Percentiles rank a stretch among this genome's conserved stretches.
Evolutionary conservation across 768 basidiomycete species (phyloP).

Genomic region (Phlegmacium glaucopus): DNA sequence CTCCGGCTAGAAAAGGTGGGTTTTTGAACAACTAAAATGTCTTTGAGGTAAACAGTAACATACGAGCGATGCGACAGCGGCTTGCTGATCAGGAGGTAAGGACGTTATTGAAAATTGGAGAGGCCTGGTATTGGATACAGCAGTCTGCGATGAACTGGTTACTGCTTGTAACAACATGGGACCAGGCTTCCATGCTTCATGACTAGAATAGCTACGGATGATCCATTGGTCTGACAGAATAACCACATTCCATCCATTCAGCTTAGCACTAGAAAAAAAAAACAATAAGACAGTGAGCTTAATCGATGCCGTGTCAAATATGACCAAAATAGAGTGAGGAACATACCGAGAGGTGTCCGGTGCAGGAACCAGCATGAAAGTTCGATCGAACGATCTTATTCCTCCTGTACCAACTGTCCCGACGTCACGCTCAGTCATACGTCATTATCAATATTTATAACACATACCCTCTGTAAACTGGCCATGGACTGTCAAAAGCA

Average conservation of each 20-base stretch:
- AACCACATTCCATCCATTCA: constrained; percentile 84
- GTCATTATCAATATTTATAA: background rate
- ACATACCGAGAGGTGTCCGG: constrained; percentile 81
- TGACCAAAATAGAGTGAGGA: constrained; percentile 6
- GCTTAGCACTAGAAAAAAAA: constrained; percentile 53
- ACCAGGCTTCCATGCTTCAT: constrained; percentile 75
- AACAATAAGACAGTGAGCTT: constrained; percentile 6
- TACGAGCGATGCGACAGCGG: constrained; percentile 56
- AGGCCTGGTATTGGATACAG: constrained; percentile 20
- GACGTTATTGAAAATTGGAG: constrained; percentile 25
- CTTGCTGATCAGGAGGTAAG: constrained; percentile 44
- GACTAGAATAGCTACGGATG: constrained; percentile 80
- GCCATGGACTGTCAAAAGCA: constrained; percentile 80
- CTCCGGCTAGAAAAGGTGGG: constrained; percentile 47
- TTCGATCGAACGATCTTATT: constrained; percentile 88
- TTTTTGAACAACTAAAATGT: background rate
- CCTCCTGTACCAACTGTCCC: constrained; percentile 49
- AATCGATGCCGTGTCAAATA: background rate
- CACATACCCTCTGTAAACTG: constrained; percentile 86
- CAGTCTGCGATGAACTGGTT: constrained; percentile 20
- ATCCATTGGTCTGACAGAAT: constrained; percentile 88
- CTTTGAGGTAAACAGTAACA: constrained; percentile 24
- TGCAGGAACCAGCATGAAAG: constrained; percentile 83
- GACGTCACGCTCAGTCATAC: background rate
- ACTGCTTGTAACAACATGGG: constrained; percentile 68